Percentiles rank a stretch among this genome's conserved stretches.
Evolutionary conservation across 352 stramenopile genomes (phyloP).

Genomic region (Phytopythium cucurbitacearum): DNA sequence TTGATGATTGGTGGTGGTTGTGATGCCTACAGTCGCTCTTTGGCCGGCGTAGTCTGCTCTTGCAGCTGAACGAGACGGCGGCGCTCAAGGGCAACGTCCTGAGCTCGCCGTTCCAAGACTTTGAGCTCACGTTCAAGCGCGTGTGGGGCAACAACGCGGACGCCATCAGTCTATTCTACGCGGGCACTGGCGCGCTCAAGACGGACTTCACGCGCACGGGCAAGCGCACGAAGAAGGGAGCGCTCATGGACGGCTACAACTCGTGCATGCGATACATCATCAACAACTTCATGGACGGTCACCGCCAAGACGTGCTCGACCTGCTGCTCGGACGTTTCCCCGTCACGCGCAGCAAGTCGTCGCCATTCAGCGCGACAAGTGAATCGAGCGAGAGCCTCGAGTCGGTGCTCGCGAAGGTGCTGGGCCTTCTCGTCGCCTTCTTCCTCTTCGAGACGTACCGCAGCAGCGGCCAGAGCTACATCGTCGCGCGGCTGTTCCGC

Average conservation of each 20-base stretch:
- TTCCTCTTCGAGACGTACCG: conserved; percentile 63
- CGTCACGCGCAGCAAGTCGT: conserved; percentile 44
- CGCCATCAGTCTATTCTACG: conserved; percentile 92
- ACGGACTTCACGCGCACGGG: conserved; percentile 95
- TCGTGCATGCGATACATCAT: conserved; percentile 93
- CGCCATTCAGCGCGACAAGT: conserved; percentile 30
- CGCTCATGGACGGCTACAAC: conserved; percentile 94
- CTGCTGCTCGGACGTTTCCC: conserved; percentile 77
- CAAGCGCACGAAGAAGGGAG: conserved; percentile 90
- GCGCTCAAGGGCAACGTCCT: conserved; percentile 71
- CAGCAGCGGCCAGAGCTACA: conserved; percentile 29
- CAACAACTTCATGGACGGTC: conserved; percentile 95
- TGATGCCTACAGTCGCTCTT: conserved; percentile 87
- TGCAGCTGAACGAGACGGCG: conserved; percentile 73
- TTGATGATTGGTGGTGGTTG: neutral
- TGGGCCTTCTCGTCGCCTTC: conserved; percentile 40
- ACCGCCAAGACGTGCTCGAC: conserved; percentile 93
- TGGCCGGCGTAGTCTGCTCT: conserved; percentile 80
- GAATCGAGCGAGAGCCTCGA: conserved; percentile 43
- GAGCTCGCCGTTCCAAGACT: conserved; percentile 50
- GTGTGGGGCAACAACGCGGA: conserved; percentile 97
- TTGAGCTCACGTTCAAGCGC: conserved; percentile 81
- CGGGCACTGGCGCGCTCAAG: conserved; percentile 93
- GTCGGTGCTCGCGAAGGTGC: conserved; percentile 45
- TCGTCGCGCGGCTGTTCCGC: conserved; percentile 54